Conservation (phyloP, 78 protist genomes). For the Tieghemostelium lacteum region DNA sequence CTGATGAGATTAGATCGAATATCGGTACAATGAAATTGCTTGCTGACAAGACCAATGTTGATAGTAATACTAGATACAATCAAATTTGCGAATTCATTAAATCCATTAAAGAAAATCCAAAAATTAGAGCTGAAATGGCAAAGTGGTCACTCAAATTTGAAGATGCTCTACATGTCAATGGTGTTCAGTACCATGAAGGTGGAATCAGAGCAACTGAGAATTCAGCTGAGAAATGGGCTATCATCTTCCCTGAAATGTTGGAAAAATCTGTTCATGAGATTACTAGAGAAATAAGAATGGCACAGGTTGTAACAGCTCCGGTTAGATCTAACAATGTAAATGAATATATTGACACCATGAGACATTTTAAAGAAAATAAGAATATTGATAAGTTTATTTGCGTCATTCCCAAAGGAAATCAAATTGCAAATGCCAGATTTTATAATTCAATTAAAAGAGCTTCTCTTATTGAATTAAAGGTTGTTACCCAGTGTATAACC, state of each 20-base stretch:
- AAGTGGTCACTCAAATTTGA: constrained; percentile 4
- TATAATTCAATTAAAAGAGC: constrained; percentile 24
- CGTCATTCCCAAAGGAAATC: constrained; percentile 41
- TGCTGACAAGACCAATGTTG: constrained; percentile 17
- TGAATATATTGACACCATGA: not conserved
- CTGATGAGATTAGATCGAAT: not conserved
- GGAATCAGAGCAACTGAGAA: not conserved
- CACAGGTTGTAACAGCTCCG: too few species aligned
- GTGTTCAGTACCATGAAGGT: not conserved
- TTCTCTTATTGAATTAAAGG: not conserved
- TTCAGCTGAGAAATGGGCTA: not conserved
- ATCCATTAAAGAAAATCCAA: not conserved
- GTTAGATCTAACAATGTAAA: not conserved
- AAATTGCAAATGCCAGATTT: not conserved
- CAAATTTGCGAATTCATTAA: not conserved
- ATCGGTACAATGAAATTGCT: constrained; percentile 5
- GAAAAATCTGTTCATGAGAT: not conserved
- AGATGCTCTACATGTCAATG: not conserved
- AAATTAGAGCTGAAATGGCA: not conserved
- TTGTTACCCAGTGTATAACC: constrained; percentile 47
- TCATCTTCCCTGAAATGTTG: not conserved
- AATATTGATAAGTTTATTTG: not conserved
- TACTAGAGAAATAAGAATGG: not conserved
- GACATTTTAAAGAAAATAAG: not conserved
- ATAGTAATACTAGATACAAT: not conserved